These are phyloP conservation scores for Pisolithus marmoratus DNA, from an alignment of 768 basidiomycete genomes.

Conservation along the genomic window DNA sequence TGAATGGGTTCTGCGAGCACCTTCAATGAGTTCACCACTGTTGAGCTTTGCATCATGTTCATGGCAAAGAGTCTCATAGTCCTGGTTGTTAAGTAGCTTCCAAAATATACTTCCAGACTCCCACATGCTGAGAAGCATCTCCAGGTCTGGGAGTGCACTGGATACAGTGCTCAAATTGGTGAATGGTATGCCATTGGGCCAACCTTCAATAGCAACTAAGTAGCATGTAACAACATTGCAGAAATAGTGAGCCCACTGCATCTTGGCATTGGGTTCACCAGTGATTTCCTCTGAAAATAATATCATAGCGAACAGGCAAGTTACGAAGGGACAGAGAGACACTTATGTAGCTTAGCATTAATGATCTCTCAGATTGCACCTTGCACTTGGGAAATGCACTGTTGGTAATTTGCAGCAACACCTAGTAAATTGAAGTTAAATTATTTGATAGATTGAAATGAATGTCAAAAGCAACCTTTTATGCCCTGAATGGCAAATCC, in stretches of 20 bases:
- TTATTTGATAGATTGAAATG: background rate
- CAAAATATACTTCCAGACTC: background rate
- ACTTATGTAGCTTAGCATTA: background rate
- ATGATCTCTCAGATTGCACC: background rate
- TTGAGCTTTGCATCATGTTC: background rate
- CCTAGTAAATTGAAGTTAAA: background rate
- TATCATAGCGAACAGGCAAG: background rate
- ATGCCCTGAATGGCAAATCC: conserved; percentile 8
- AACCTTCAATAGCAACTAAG: conserved; percentile 1
- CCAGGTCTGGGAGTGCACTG: background rate
- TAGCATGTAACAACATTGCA: background rate
- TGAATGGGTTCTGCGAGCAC: background rate
- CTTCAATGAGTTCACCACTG: background rate
- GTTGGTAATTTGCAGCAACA: background rate
- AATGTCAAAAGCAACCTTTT: conserved; percentile 1
- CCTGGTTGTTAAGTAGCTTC: background rate
- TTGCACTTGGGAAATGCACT: background rate
- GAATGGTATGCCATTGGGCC: background rate
- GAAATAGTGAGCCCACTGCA: conserved; percentile 3
- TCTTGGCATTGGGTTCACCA: background rate
- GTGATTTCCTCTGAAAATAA: background rate
- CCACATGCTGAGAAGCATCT: background rate
- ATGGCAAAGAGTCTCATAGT: background rate
- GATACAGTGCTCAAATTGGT: background rate
- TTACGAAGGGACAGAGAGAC: background rate